Base-by-base conservation (phyloP, 2,329 filamentous ascomycete genomes). In the Allantophomopsis lycopodina region DNA sequence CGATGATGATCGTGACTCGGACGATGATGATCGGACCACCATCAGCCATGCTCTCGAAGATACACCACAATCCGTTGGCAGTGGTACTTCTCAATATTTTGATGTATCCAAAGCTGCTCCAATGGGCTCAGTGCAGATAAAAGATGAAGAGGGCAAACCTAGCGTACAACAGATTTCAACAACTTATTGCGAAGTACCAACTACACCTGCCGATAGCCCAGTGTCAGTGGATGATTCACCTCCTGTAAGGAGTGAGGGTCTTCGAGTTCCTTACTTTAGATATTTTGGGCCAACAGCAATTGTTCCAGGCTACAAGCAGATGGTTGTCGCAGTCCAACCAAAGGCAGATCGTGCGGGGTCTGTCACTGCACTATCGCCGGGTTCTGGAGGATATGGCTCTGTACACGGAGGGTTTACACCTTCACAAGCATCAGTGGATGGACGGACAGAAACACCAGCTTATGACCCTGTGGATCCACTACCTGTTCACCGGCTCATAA, bases 221-320 rank as follows among this genome's bases (percentile, higher is more conserved):
- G 23, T 3, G 10, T 28, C 8, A 10, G 23, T 28, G 3, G 23
- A 28, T 8, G 23, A 28, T 28, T 28, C 23, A 3, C 63, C 21
- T 28, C 23, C 23, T 8, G 10, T 12, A 28, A 28, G 23, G 10
- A 28, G 23, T 8, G 66, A 71, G 55, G 65, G 72, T 28, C 65
- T 81, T 52, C 72, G 80, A 40, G 83, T 94, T 46, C 86, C 86
- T 0, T 94, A 91, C 56, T 94, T 94, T 51, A 71, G 87, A 44
- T 94, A 91, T 59, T 91, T 94, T 55, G 87, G 86, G 0, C 84
- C 85, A 0, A 94, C 87, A 1, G 87, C 86, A 45, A 94, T 94
- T 52, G 84, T 91, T 39, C 86, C 86, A 1, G 86, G 86, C 16
- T 93, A 87, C 62, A 93, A 93, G 59, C 85, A 93, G 57, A 93